phyloP scores from a whole-genome alignment of 2,329 filamentous ascomycete genomes.

The Aspergillus costaricaensis region DNA sequence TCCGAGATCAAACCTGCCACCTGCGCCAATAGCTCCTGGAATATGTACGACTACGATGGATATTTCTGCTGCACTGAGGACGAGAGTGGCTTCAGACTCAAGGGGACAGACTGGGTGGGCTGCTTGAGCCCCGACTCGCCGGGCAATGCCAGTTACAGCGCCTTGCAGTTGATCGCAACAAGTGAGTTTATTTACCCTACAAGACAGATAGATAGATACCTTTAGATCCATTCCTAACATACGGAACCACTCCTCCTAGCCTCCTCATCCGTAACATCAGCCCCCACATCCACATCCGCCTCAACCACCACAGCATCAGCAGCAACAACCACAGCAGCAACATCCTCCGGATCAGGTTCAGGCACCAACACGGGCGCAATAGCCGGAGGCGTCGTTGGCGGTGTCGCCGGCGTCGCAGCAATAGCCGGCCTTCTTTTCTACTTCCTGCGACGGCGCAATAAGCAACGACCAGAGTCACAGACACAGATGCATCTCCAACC shows the following conservation, averaged over 20 bases:
- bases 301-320: neutral
- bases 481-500: neutral
- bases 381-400: constrained; percentile 6
- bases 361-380: constrained; percentile 4
- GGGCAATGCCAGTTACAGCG: neutral
- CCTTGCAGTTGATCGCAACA: neutral
- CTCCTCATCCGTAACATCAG: neutral
- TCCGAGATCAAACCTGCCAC: neutral
- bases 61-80: constrained; percentile 5
- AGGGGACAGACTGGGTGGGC: neutral
- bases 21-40: constrained; percentile 1
- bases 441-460: neutral
- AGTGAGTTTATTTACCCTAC: neutral
- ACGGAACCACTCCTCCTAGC: neutral
- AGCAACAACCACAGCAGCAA: neutral
- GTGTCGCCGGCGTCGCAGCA: neutral
- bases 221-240: neutral
- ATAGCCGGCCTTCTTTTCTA: neutral
- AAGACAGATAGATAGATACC: too few species aligned
- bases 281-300: neutral
- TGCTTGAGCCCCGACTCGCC: neutral
- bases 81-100: neutral
- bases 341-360: neutral
- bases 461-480: neutral
- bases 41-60: neutral